Conservation (phyloP, 768 basidiomycete genomes). For the Guyanaporus albipodus region DNA sequence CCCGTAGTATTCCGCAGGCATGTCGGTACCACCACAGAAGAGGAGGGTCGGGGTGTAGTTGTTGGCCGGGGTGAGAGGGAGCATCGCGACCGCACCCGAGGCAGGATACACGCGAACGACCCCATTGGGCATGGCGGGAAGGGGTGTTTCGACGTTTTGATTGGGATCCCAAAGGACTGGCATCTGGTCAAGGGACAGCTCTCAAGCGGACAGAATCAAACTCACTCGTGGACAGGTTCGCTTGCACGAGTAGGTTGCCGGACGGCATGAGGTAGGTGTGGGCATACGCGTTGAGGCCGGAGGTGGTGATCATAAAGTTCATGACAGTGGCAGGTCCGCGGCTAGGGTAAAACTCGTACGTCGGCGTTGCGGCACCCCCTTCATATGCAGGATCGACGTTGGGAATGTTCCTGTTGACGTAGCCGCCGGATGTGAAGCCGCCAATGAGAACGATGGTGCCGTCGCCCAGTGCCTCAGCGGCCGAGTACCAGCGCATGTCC, state of each 20-base stretch:
- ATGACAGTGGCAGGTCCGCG: constrained; percentile 47
- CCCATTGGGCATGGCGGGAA: constrained; percentile 69
- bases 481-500: constrained; percentile 69
- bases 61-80: constrained; percentile 87
- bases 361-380: constrained; percentile 69
- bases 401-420: constrained; percentile 69
- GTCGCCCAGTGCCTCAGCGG: constrained; percentile 65
- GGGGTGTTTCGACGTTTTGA: constrained; percentile 52
- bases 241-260: constrained; percentile 74
- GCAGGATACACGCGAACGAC: constrained; percentile 87
- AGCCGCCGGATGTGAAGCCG: constrained; percentile 69
- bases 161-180: constrained; percentile 50
- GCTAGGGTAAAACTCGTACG: constrained; percentile 77
- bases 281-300: constrained; percentile 74
- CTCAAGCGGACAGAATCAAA: constrained; percentile 9
- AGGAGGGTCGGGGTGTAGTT: constrained; percentile 81
- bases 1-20: constrained; percentile 70
- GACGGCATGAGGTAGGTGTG: constrained; percentile 71
- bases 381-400: constrained; percentile 57
- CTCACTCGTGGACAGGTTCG: constrained; percentile 69
- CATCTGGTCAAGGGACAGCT: not conserved
- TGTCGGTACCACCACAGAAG: constrained; percentile 87
- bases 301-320: constrained; percentile 66
- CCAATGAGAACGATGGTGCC: constrained; percentile 79
- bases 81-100: constrained; percentile 83